Conservation (phyloP, 192 early-diverging fungal genomes). For the Glomus cerebriforme region DNA sequence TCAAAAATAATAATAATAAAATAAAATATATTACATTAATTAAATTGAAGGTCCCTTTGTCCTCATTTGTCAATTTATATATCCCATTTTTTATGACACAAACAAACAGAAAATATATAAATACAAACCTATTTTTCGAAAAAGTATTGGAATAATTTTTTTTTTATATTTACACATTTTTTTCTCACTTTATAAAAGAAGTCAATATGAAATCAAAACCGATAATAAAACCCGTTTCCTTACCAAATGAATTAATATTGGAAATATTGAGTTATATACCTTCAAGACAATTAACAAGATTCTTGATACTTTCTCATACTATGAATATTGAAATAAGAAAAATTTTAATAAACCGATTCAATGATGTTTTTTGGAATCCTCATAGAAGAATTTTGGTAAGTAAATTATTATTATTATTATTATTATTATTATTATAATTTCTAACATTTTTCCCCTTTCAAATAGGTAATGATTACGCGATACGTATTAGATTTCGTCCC, state of each 20-base stretch:
- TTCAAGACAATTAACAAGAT: neutral
- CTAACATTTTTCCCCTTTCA: neutral
- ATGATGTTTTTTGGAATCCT: neutral
- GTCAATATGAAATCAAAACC: neutral
- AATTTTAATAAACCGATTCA: neutral
- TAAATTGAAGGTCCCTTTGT: too few species aligned
- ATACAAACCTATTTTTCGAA: too few species aligned
- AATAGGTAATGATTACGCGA: neutral
- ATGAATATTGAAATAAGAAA: slow-evolving; percentile 12
- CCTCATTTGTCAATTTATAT: too few species aligned
- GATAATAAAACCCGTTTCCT: neutral
- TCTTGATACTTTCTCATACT: neutral
- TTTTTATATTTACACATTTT: too few species aligned
- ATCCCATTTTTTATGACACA: too few species aligned
- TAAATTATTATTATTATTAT: neutral
- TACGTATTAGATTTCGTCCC: neutral
- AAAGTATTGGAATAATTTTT: too few species aligned
- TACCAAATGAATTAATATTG: neutral
- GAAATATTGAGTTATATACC: neutral
- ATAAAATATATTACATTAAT: too few species aligned
- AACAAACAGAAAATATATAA: too few species aligned
- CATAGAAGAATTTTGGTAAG: neutral
- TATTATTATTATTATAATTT: neutral
- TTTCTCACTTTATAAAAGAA: neutral
- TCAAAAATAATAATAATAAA: too few species aligned